These are phyloP conservation scores for Dendrocalamus sinicus DNA, from an alignment of 176 grass and related monocot genomes.

Conservation along the genomic window DNA sequence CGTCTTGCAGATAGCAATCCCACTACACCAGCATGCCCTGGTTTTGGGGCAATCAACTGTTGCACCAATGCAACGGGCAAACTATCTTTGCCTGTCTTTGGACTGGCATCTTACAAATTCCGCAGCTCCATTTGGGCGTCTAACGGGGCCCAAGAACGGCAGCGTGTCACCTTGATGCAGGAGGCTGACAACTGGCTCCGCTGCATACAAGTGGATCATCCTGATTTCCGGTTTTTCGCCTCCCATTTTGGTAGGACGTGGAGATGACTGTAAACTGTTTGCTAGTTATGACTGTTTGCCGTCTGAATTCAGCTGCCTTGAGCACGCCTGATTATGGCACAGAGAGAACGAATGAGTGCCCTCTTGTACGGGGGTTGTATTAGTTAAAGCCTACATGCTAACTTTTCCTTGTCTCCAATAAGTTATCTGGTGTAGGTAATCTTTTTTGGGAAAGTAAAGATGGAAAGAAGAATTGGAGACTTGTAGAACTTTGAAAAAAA, in stretches of 20 bases:
- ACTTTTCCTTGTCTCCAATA: constrained; percentile 31
- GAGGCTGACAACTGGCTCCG: constrained; percentile 78
- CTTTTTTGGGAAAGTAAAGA: constrained; percentile 38
- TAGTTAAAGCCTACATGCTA: constrained; percentile 32
- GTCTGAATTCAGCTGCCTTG: constrained; percentile 18
- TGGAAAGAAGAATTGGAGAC: constrained; percentile 41
- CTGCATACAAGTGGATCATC: constrained; percentile 70
- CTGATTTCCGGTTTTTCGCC: constrained; percentile 79
- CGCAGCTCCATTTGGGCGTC: constrained; percentile 66
- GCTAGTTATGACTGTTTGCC: constrained; percentile 10
- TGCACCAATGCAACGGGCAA: constrained; percentile 32
- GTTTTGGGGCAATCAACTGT: constrained; percentile 44
- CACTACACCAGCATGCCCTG: constrained; percentile 43
- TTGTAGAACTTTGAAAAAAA: constrained; percentile 40
- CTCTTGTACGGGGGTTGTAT: constrained; percentile 45
- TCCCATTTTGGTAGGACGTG: constrained; percentile 52
- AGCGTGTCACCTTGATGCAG: constrained; percentile 57
- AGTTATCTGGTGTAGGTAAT: constrained; percentile 45
- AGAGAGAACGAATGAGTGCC: constrained; percentile 23
- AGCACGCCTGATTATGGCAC: neutral
- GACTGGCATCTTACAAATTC: constrained; percentile 84
- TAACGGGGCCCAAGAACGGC: constrained; percentile 47
- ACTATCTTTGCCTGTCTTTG: constrained; percentile 67
- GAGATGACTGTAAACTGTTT: constrained; percentile 81
- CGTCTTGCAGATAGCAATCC: constrained; percentile 46